phyloP scores from a whole-genome alignment of 805 yeast genomes.

The Candida krabiensis region DNA sequence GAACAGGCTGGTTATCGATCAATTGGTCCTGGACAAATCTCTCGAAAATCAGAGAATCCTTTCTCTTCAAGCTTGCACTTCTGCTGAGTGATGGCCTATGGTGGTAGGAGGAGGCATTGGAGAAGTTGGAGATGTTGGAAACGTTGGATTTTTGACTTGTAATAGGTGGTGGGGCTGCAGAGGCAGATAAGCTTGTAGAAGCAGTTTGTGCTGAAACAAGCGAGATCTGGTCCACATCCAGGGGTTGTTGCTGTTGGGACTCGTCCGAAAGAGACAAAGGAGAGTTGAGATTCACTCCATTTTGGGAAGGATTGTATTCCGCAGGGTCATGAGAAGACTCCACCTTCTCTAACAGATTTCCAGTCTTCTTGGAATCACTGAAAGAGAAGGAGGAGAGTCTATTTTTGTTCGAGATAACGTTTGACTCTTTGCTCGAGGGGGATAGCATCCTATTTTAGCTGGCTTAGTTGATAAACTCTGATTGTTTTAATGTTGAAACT shows the following conservation, averaged over 20 bases:
- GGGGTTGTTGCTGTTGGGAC: slow-evolving; percentile 6
- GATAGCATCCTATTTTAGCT: slow-evolving; percentile 17
- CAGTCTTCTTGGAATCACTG: slow-evolving; percentile 5
- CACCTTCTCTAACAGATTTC: slow-evolving; percentile 8
- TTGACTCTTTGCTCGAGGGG: slow-evolving; percentile 25
- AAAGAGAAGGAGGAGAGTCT: slow-evolving; percentile 18
- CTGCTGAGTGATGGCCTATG: neutral
- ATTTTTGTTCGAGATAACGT: slow-evolving; percentile 8
- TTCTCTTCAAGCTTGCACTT: slow-evolving; percentile 11
- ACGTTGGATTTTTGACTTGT: slow-evolving; percentile 3
- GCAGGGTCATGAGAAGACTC: slow-evolving; percentile 20
- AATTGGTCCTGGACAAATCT: slow-evolving; percentile 63
- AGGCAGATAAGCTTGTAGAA: slow-evolving; percentile 10
- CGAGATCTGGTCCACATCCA: slow-evolving; percentile 23
- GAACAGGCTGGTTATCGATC: slow-evolving; percentile 30
- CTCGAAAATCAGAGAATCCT: slow-evolving; percentile 58
- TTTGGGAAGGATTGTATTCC: slow-evolving; percentile 6
- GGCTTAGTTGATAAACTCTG: too few species aligned
- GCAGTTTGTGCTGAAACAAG: slow-evolving; percentile 13
- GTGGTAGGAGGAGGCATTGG: too few species aligned
- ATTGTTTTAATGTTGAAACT: neutral
- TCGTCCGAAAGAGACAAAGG: slow-evolving; percentile 24
- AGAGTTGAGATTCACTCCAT: slow-evolving; percentile 12
- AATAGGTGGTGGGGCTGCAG: slow-evolving; percentile 6
- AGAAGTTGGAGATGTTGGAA: slow-evolving; percentile 5